Conservation (phyloP, 371 early-diverging fungal genomes). For the Mucor mucedo region DNA sequence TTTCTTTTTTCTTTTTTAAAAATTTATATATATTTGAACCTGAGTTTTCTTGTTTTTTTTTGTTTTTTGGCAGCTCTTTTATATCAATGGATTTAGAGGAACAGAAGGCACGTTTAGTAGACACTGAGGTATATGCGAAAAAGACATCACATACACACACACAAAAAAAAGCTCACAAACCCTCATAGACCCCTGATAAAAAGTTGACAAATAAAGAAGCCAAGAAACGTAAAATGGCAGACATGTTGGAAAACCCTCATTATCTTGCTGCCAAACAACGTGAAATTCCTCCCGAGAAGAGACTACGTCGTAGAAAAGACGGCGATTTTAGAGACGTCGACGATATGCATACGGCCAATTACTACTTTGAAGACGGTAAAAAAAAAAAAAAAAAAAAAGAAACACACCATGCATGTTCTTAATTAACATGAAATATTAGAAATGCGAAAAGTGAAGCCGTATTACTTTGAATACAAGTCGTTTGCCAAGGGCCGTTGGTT, state of each 20-base stretch:
- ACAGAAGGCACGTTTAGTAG: neutral
- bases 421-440: conserved; percentile 34
- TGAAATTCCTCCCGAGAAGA: conserved; percentile 22
- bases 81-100: conserved; percentile 10
- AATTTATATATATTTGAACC: neutral
- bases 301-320: conserved; percentile 20
- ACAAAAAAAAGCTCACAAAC: neutral
- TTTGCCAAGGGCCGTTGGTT: conserved; percentile 95
- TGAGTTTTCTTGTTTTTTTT: neutral
- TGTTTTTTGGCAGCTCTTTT: neutral
- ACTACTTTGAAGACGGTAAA: conserved; percentile 56
- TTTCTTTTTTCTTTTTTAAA: neutral
- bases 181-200: neutral
- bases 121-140: neutral
- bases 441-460: conserved; percentile 82
- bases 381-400: conserved; percentile 5
- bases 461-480: conserved; percentile 80
- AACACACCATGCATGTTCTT: neutral
- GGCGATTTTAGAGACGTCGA: conserved; percentile 32
- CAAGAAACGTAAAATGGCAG: conserved; percentile 17
- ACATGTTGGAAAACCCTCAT: conserved; percentile 11
- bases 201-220: conserved; percentile 16
- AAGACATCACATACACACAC: neutral
- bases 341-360: conserved; percentile 35
- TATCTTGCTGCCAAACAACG: conserved; percentile 12